These are phyloP conservation scores for Epichloe baconii DNA, from an alignment of 2,329 filamentous ascomycete genomes.

Conservation along the genomic window DNA sequence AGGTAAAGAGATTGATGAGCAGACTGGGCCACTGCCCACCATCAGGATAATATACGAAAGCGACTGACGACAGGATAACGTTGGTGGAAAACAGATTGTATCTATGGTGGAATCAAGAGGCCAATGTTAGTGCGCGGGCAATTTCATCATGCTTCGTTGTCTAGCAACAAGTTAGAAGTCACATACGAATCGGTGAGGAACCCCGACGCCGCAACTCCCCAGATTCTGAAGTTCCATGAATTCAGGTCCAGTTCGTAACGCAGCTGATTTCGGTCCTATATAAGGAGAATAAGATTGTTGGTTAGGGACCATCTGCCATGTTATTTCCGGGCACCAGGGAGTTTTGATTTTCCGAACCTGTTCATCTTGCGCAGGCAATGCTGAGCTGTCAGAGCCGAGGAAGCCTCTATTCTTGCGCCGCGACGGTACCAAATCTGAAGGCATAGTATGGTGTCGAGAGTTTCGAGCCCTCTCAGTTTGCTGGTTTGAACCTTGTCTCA, in stretches of 20 bases:
- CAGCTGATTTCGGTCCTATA: conserved; percentile 36
- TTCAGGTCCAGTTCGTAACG: conserved; percentile 41
- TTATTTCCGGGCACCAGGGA: background rate
- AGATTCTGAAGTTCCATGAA: conserved; percentile 40
- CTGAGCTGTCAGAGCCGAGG: conserved; percentile 36
- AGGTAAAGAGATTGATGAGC: conserved; percentile 39
- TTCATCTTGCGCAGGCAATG: conserved; percentile 33
- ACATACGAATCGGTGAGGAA: conserved; percentile 40
- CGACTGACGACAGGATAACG: conserved; percentile 38
- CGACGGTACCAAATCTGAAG: conserved; percentile 15
- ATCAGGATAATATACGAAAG: conserved; percentile 39
- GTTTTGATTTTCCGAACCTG: conserved; percentile 23
- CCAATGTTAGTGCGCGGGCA: background rate
- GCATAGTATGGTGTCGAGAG: conserved; percentile 13
- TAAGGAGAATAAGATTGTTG: background rate
- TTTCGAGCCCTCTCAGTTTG: background rate
- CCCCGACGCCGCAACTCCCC: conserved; percentile 41
- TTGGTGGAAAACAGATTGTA: conserved; percentile 43
- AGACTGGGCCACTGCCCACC: conserved; percentile 30
- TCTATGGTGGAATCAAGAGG: conserved; percentile 14
- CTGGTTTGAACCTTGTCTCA: background rate
- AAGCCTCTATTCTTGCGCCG: conserved; percentile 34
- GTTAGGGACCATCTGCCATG: conserved; percentile 2
- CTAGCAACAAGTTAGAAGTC: background rate
- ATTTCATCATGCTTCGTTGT: background rate